Conservation (phyloP, 2,329 filamentous ascomycete genomes). For the Claviceps africana region DNA sequence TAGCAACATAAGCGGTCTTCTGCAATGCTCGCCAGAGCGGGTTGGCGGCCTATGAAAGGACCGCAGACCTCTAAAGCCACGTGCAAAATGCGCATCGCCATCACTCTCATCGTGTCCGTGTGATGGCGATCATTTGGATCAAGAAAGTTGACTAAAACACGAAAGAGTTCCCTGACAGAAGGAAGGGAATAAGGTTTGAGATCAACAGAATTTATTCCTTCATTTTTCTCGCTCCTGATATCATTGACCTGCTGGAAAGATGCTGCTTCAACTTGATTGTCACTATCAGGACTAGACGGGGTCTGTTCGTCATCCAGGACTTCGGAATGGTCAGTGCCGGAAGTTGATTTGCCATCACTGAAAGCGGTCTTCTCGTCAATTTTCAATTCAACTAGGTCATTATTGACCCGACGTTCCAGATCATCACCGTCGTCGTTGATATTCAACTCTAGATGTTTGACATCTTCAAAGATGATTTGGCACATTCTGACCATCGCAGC, state of each 20-base stretch:
- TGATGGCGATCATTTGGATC: conserved; percentile 88
- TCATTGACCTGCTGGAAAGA: conserved; percentile 1
- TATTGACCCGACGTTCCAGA: conserved; percentile 51
- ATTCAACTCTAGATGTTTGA: conserved; percentile 75
- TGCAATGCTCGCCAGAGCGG: conserved; percentile 71
- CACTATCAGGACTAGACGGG: background rate
- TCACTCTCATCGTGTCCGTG: conserved; percentile 89
- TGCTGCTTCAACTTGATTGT: conserved; percentile 1
- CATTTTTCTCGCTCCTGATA: conserved; percentile 18
- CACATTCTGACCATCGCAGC: conserved; percentile 99
- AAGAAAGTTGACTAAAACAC: conserved; percentile 83
- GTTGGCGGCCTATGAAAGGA: conserved; percentile 85
- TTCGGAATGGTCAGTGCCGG: conserved; percentile 3
- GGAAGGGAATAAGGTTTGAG: conserved; percentile 85
- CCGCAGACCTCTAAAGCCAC: conserved; percentile 93
- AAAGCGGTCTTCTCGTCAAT: conserved; percentile 49
- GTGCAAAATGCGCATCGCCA: conserved; percentile 93
- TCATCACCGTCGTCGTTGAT: conserved; percentile 51
- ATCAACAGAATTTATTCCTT: conserved; percentile 35
- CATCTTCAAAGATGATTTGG: conserved; percentile 88
- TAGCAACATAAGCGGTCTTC: conserved; percentile 89
- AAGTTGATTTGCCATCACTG: conserved; percentile 2
- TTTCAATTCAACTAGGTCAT: conserved; percentile 61
- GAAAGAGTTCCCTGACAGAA: conserved; percentile 85
- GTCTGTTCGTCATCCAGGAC: background rate